Percentiles rank a stretch among this genome's conserved stretches.
Conservation (phyloP, 1,284 basidiomycete species). For the Termitomyces sp. region DNA sequence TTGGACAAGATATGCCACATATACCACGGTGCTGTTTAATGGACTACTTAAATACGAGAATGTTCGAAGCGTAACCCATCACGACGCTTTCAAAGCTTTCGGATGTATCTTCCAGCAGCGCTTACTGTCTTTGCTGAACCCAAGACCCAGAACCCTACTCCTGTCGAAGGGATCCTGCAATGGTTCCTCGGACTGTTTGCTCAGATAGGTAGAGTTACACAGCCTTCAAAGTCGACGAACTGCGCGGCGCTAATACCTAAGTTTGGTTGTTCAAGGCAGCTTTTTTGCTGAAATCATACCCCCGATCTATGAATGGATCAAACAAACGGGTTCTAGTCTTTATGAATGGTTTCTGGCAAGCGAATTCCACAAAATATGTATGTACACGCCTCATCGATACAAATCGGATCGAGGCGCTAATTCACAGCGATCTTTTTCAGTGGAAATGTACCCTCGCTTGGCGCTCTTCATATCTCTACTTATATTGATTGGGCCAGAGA, state of each 20-base stretch:
- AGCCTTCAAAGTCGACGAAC: neutral
- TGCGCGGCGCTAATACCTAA: neutral
- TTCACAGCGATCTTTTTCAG: slow-evolving; percentile 6
- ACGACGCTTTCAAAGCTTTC: too few relatives aligned
- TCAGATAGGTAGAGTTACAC: neutral
- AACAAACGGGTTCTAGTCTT: too few relatives aligned
- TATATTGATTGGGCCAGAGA: slow-evolving; percentile 21
- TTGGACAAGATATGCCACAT: too few relatives aligned
- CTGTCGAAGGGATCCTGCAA: neutral
- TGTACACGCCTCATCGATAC: too few relatives aligned
- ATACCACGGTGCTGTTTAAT: too few relatives aligned
- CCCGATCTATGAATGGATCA: too few relatives aligned
- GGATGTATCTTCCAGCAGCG: neutral
- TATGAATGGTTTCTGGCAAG: too few relatives aligned
- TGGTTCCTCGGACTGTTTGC: neutral
- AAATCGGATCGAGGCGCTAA: too few relatives aligned
- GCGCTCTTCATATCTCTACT: slow-evolving; percentile 12
- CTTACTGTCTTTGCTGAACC: neutral
- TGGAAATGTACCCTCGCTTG: slow-evolving; percentile 15
- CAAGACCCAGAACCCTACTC: neutral
- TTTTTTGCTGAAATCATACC: too few relatives aligned
- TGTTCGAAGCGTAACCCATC: too few relatives aligned
- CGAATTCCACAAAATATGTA: too few relatives aligned
- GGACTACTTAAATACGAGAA: too few relatives aligned
- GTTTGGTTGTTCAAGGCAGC: neutral